Evolutionary conservation across 305 asterid genomes (phyloP), one percentile per base, ranked within the genome.

Genomic region (Solanum hybrid): DNA sequence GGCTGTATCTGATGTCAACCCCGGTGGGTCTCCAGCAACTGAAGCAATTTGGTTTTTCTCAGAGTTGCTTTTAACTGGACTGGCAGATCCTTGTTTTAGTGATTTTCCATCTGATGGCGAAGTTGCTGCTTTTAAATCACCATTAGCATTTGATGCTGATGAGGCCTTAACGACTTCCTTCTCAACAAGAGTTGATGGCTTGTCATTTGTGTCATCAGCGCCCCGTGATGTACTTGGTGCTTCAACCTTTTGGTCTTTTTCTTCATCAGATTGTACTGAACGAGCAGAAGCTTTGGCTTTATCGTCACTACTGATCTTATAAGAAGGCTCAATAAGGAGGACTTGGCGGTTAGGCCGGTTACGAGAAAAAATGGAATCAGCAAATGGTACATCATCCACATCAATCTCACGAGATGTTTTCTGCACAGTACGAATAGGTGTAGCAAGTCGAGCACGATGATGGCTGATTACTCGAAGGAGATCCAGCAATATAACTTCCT

Each of bases 371-470:
- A 88, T 26, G 71, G 98, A 90, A 89, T 96, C 98, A 91, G 89
- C 86, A 88, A 89, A 93, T 81, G 98, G 97, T 60, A 91, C 69
- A 79, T 90, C 92, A 82, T 95, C 98, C 92, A 92, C 90, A 76
- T 94, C 98, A n/a, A 95, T 92, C 89, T 94, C 98, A 8, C 90
- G 90, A 79, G 89, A 91, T 77, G 94, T 87, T 91, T 96, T 97
- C 90, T 95, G 98, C 22, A 97, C 93, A n/a, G 99, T 97, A 89
- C 99, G 99, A 86, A 97, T 93, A 86, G 99, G 99, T 85, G 99
- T 97, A 92, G 99, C 99, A 81, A 97, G 92, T 86, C 99, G 95
- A 91, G 99, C 99, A 69, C 96, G 95, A 88, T 97, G 99, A 93
- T 97, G 99, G 60, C 96, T 89, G 31, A 97, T 94, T 42, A 97